Evolutionary conservation across 2,329 filamentous ascomycete genomes (phyloP).

Genomic region (Cercospora sojina): DNA sequence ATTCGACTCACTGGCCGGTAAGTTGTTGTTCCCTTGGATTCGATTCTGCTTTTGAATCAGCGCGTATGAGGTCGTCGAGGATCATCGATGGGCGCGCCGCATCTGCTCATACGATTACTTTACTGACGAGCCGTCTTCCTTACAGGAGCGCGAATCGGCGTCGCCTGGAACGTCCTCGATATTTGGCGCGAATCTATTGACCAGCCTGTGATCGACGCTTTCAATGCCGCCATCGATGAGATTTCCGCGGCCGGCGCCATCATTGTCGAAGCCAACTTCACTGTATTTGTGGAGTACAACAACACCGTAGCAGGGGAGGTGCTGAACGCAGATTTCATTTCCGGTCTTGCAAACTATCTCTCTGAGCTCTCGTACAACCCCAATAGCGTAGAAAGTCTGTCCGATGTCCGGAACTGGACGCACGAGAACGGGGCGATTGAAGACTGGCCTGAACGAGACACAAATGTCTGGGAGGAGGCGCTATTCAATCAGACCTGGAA

Average conservation of each 20-base stretch:
- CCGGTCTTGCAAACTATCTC: constrained; percentile 59
- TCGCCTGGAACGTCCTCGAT: constrained; percentile 60
- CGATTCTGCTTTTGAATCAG: not conserved
- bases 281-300: constrained; percentile 41
- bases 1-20: constrained; percentile 46
- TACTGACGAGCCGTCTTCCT: not conserved
- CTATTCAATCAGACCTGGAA: constrained; percentile 52
- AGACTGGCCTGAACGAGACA: constrained; percentile 62
- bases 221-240: constrained; percentile 20
- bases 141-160: constrained; percentile 57
- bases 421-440: constrained; percentile 51
- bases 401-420: constrained; percentile 57
- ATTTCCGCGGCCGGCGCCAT: constrained; percentile 24
- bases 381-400: constrained; percentile 53
- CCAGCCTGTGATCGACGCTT: constrained; percentile 48
- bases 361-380: constrained; percentile 58
- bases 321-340: constrained; percentile 59
- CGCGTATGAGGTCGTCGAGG: no score
- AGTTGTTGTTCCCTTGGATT: not conserved
- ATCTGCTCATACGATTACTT: not conserved
- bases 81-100: no score
- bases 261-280: constrained; percentile 28
- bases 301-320: constrained; percentile 48
- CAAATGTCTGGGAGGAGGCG: constrained; percentile 55
- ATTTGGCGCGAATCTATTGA: constrained; percentile 36